Evolutionary conservation across 345 rosid genomes (phyloP).

Genomic region (Luvunga scandens): DNA sequence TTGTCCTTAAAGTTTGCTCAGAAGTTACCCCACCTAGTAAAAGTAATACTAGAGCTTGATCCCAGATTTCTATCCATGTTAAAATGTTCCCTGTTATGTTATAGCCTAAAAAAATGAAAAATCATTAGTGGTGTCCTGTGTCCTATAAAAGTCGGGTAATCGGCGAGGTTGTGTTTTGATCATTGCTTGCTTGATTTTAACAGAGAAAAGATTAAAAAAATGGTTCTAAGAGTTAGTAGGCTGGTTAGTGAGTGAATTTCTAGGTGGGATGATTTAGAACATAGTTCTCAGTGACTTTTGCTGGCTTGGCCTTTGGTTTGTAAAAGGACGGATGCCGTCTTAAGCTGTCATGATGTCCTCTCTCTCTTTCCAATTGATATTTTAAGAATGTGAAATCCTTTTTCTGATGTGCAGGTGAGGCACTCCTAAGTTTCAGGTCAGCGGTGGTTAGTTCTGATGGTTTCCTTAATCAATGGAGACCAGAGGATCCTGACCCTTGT

Average conservation of each 20-base stretch:
- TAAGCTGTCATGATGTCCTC: not conserved
- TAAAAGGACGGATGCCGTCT: not conserved
- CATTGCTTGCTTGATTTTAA: not conserved
- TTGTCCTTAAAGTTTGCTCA: not conserved
- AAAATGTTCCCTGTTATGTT: not conserved
- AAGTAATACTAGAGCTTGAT: not conserved
- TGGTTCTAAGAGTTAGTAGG: not conserved
- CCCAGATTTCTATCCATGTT: not conserved
- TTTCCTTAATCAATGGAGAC: constrained; percentile 79
- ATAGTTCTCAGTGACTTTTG: not conserved
- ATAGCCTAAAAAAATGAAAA: not conserved
- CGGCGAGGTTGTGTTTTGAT: not conserved
- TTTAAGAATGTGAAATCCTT: constrained; percentile 2
- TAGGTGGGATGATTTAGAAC: not conserved
- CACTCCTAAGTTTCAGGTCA: constrained; percentile 69
- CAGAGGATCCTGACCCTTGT: constrained; percentile 98
- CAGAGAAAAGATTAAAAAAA: not conserved
- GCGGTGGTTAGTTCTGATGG: constrained; percentile 70
- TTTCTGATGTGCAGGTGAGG: constrained; percentile 61
- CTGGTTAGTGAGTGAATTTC: not conserved
- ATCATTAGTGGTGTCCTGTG: not conserved
- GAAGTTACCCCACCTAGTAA: not conserved
- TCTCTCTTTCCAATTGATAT: not conserved
- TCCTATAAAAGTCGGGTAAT: not conserved
- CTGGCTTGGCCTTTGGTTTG: constrained; percentile 4